Base-by-base conservation (phyloP, 2,329 filamentous ascomycete genomes). In the Alternaria novae-zelandiae region DNA sequence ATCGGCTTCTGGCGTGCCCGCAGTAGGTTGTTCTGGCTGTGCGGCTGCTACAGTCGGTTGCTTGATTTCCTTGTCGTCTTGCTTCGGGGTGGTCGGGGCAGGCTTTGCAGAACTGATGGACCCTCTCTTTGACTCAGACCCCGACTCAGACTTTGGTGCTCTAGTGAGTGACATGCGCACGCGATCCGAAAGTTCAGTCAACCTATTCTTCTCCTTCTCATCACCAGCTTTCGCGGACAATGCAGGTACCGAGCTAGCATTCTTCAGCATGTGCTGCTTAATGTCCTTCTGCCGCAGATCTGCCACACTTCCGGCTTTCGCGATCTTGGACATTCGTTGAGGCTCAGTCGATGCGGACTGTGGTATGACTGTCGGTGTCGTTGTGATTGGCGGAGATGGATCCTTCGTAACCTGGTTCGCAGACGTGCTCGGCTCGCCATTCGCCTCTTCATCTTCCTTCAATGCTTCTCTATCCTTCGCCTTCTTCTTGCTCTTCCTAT, bases 261-360 rank as follows among this genome's bases (percentile, higher is more conserved):
- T 65, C 51, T 78, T 78, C n/a, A 78, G 68, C 13, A 63, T 54
- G 58, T 73, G 72, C 46, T 73, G 73, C 50, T 64, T 73, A 5
- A 30, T 61, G 17, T 69, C 70, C 21, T 60, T 73, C 20, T 74
- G 70, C 7, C 72, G 69, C 13, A 78, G 59, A 51, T 72, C 73
- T 53, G 73, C 68, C 4, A 70, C 70, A 50, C 74, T 78, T 50
- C 70, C 74, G 47, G 74, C 73, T 65, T 74, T 77, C 2, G 70
- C 64, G 17, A 78, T 67, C 13, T 63, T 49, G 12, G 63, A 43
- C 4, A n/a, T 63, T 54, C 59, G 26, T 32, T 63, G 61, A 21
- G 61, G 17, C 8, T 65, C 58, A 15, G 44, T 23, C 49, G 59
- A 50, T 21, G 53, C 20, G 11, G 47, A 28, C 13, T 20, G 46